Base-by-base conservation (phyloP, 177 flowering plant genomes). In the Vitis hybrid region DNA sequence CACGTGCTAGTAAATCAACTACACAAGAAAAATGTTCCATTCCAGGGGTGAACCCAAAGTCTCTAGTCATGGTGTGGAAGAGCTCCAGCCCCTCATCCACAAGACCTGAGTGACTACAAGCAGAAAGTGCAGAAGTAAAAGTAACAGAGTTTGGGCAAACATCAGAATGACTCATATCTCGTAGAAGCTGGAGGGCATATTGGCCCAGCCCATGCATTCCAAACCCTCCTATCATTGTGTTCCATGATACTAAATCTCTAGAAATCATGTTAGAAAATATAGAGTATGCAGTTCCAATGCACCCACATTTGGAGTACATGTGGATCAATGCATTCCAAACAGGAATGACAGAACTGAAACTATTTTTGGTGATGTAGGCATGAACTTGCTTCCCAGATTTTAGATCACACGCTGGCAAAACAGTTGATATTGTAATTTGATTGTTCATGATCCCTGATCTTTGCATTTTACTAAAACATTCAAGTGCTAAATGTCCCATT, bases 51-150 rank as follows among this genome's bases (percentile, higher is more conserved):
- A 82, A 55, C 7, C 66, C 71, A 72, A 64, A 77, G 20, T 85
- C 80, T n/a, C 3, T 65, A 13, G 12, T 71, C 73, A 87, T 74
- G 64, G 76, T 77, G 62, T 79, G n/a, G 67, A 87, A 87, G 20
- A 83, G 58, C 17, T 83, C 51, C 1, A 85, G 70, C 59, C 87
- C 92, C 62, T 87, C 86, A 52, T 83, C 80, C 38, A 86, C 80
- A 24, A 87, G 82, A 65, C 92, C 92, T n/a, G 89, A 80, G 72
- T 89, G 90, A 75, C 82, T 85, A 72, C 89, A 87, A 65, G 90
- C 89, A 2, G 92, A 77, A 2, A 89, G 80, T 3, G 76, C 78
- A 18, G 84, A 82, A 50, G 86, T 87, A 56, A 87, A 82, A 17
- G 90, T 88, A 61, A 79, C 78, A 4, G 78, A 71, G 64, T 85